Base-by-base conservation (phyloP, 106 monocot species). In the Dendrobium huoshanense region DNA sequence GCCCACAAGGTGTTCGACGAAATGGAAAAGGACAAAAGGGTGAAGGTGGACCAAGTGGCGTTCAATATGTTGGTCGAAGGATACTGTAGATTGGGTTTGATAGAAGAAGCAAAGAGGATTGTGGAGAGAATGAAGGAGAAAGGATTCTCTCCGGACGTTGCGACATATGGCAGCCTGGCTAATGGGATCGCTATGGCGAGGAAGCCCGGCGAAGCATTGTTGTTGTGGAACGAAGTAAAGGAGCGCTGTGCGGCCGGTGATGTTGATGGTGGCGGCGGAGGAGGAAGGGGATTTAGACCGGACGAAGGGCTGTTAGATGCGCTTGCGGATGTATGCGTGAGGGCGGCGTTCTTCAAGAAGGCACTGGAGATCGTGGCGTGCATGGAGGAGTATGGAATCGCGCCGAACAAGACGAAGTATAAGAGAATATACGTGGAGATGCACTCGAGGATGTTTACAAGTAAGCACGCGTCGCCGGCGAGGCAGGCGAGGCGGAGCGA, bases 361-460 rank as follows among this genome's bases (percentile, higher is more conserved):
- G 88, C 96, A 8, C 80, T 97, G 59, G 96, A 97, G 86, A 89
- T 97, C 18, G 96, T 94, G 78, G 96, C 92, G 5, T 94, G 94
- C 77, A 97, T 97, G 96, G 96, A 96, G 91, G 96, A 97, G 82
- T 87, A 90, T 47, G 94, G 92, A 51, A 94, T 97, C 19, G 75
- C 94, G 10, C 96, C 96, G 29, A 94, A 97, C 75, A 97, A 91
- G 87, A 86, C 89, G 19, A 97, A 90, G 86, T 97, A 94, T 79
- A 97, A 88, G 84, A 92, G 87, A 87, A 97, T 97, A 81, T 97
- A 97, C 70, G 90, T 90, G 68, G 89, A 94, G 87, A 90, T 97
- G 96, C 96, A 97, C 78, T 92, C 94, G 9, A 88, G 86, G 87
- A 94, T 97, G 96, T 97, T 97, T 74, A 97, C 94, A 1, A 97